These are phyloP conservation scores for Emergomyces pasteurianus DNA, from an alignment of 2,329 filamentous ascomycete genomes.

Conservation along the genomic window DNA sequence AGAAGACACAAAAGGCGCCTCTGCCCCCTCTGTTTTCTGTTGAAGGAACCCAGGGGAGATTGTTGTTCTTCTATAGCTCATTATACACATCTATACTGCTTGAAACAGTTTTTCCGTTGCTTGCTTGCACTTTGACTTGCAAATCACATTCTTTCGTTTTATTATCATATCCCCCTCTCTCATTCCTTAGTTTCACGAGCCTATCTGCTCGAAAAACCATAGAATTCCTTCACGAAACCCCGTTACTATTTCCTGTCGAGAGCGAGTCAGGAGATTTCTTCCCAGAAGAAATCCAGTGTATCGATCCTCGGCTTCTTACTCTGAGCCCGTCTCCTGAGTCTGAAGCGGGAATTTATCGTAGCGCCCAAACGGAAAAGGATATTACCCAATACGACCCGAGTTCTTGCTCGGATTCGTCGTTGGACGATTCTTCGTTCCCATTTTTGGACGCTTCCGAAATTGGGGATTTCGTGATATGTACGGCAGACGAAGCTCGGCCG, in stretches of 20 bases:
- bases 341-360: neutral
- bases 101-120: neutral
- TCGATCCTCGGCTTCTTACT: neutral
- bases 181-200: neutral
- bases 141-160: neutral
- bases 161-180: neutral
- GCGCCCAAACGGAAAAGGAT: neutral
- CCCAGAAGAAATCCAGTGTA: neutral
- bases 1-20: no score
- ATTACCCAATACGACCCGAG: neutral
- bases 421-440: neutral
- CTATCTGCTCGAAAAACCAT: neutral
- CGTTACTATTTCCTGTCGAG: neutral
- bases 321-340: neutral
- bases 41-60: neutral
- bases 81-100: neutral
- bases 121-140: neutral
- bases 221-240: neutral
- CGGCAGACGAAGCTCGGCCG: neutral
- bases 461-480: neutral
- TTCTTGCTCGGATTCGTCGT: neutral
- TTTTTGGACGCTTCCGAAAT: neutral
- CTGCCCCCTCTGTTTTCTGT: neutral
- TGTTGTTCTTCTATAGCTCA: neutral
- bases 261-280: neutral